Percentiles rank a stretch among this genome's conserved stretches.
Evolutionary conservation across 257 asterid species (phyloP).

Genomic region (Fraxinus cuspidata): DNA sequence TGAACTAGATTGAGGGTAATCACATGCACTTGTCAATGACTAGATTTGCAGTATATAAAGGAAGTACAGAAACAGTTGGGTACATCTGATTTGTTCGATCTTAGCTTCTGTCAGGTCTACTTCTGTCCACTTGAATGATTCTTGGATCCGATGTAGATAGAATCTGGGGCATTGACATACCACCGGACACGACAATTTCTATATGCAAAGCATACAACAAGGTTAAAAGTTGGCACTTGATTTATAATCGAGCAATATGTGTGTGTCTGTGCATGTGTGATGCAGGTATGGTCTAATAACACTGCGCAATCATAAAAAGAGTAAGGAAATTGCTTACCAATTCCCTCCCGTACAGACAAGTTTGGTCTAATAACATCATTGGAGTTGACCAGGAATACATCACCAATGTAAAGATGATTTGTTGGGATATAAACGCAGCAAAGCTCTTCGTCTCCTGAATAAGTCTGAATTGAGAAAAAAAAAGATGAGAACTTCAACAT

Average conservation of each 20-base stretch:
- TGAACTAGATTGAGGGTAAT: not conserved
- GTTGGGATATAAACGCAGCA: constrained; percentile 60
- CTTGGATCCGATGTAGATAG: constrained; percentile 43
- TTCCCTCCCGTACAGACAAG: constrained; percentile 60
- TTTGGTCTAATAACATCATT: constrained; percentile 55
- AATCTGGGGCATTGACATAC: constrained; percentile 57
- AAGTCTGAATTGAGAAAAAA: constrained; percentile 25
- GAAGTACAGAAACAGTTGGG: not conserved
- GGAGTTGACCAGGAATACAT: constrained; percentile 48
- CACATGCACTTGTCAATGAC: not conserved
- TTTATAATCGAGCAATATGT: not conserved
- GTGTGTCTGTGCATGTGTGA: not conserved
- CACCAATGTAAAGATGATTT: constrained; percentile 58
- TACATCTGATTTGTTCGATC: constrained; percentile 18
- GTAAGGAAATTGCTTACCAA: constrained; percentile 34
- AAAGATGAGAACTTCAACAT: not conserved
- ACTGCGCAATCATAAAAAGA: not conserved
- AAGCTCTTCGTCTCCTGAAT: constrained; percentile 51
- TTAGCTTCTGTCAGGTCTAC: constrained; percentile 35
- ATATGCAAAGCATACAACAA: constrained; percentile 16
- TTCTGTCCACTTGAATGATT: constrained; percentile 31
- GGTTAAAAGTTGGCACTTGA: constrained; percentile 1
- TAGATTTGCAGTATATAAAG: constrained; percentile 18
- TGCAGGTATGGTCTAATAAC: not conserved
- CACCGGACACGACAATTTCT: constrained; percentile 60